Conservation (phyloP, 164 flowering plant species). For the Nymphaea colorata region DNA sequence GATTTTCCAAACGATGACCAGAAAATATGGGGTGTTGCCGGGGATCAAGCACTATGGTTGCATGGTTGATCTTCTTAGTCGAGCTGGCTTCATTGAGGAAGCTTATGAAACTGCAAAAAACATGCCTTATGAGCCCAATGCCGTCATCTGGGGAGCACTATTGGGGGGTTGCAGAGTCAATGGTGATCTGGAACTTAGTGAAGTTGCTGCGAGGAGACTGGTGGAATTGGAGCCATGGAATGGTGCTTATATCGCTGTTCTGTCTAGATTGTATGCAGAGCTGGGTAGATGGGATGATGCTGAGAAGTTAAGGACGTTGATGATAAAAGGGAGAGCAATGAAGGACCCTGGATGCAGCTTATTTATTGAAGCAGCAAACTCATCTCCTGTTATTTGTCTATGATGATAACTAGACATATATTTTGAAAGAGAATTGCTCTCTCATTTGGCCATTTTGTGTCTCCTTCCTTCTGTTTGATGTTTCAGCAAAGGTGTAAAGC, state of each 20-base stretch:
- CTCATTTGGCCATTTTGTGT: too few relatives aligned
- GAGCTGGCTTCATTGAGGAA: slow-evolving; percentile 13
- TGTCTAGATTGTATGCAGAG: slow-evolving; percentile 15
- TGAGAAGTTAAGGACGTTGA: slow-evolving; percentile 5
- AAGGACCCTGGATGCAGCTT: slow-evolving; percentile 12
- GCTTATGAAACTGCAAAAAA: slow-evolving; percentile 9
- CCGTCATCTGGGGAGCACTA: slow-evolving; percentile 17
- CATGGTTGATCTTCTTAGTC: slow-evolving; percentile 13
- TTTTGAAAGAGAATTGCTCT: too few relatives aligned
- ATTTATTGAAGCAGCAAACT: background rate
- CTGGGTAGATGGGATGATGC: slow-evolving; percentile 10
- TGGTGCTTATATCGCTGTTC: background rate
- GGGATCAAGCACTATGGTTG: slow-evolving; percentile 17
- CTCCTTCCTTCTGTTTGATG: too few relatives aligned
- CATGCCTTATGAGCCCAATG: slow-evolving; percentile 13
- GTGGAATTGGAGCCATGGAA: background rate
- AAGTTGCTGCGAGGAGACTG: slow-evolving; percentile 12
- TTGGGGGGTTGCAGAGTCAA: slow-evolving; percentile 11
- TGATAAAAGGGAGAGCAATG: slow-evolving; percentile 7
- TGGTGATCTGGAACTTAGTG: slow-evolving; percentile 8
- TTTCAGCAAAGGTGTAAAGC: too few relatives aligned
- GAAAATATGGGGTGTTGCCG: slow-evolving; percentile 4
- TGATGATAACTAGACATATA: too few relatives aligned
- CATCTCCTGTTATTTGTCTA: too few relatives aligned
- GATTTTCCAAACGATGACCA: slow-evolving; percentile 9